Evolutionary conservation across 2,329 filamentous ascomycete genomes (phyloP).

Genomic region (Geosmithia morbida): DNA sequence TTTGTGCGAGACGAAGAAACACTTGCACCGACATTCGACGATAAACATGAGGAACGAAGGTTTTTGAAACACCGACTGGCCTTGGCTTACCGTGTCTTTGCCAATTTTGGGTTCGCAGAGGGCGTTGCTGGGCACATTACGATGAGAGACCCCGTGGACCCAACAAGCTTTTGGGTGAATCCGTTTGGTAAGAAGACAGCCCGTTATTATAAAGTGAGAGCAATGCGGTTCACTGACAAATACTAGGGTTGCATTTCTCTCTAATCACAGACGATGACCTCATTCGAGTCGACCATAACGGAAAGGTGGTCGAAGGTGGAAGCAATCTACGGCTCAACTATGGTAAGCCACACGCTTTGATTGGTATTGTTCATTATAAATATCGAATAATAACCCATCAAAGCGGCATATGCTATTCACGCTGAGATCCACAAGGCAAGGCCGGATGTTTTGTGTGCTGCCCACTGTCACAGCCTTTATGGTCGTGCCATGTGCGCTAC

Average conservation of each 20-base stretch:
- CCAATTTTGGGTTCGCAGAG: constrained; percentile 35
- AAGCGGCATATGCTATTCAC: constrained; percentile 12
- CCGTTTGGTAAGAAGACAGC: constrained; percentile 16
- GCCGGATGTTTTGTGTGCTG: constrained; percentile 38
- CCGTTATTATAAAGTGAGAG: neutral
- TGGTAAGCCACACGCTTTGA: no score
- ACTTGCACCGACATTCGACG: constrained; percentile 33
- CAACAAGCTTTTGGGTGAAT: constrained; percentile 51
- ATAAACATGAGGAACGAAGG: constrained; percentile 22
- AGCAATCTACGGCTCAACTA: constrained; percentile 15
- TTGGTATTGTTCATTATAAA: no score
- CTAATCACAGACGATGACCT: constrained; percentile 49
- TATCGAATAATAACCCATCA: neutral
- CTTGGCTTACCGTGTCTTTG: constrained; percentile 31
- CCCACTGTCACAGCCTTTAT: constrained; percentile 39
- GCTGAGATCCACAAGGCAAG: constrained; percentile 36
- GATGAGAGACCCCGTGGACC: constrained; percentile 45
- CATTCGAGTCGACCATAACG: constrained; percentile 48
- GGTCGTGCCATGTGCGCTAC: constrained; percentile 45
- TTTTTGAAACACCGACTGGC: constrained; percentile 26
- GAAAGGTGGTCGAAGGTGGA: constrained; percentile 49
- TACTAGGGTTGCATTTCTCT: constrained; percentile 28
- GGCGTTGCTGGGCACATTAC: constrained; percentile 51
- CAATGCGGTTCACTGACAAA: neutral
- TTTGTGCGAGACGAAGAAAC: neutral